Base-by-base conservation (phyloP, 768 basidiomycete species). In the Hirschioporus abietinus region DNA sequence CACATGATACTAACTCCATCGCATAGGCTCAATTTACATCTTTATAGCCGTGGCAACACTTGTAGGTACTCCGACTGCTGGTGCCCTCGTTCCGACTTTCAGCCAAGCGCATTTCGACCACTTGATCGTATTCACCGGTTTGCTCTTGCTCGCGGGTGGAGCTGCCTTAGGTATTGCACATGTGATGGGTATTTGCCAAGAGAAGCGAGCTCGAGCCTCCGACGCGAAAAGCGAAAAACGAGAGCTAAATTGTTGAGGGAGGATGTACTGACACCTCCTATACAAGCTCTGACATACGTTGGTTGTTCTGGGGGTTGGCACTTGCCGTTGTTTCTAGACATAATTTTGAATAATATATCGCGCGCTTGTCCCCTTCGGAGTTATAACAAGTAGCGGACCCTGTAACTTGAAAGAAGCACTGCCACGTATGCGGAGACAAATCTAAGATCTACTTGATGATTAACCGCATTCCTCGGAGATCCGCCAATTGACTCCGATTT, bases 51-150 rank as follows among this genome's bases (percentile, higher is more conserved):
- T 77, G 23, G 73, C 75, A 6, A 71, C 69, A 30, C 71, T 77
- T 18, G 74, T 72, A 1, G 76, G 76, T n/a, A 74, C 76, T 3
- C 76, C 76, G 2, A 77, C 75, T 1, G 76, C 73, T 1, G 76
- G 76, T 25, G 75, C 74, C 9, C 73, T 77, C 65, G 69, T 76
- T 58, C 71, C 69, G 36, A 67, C 59, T 15, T 58, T 70, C 23
- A 71, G 71, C 58, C 64, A 76, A 59, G 25, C 63, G 6, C 67
- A 75, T 52, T 76, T 76, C 71, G 69, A 69, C 20, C 36, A 62
- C 35, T 70, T 77, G 9, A 76, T 77, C 58, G 63, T 75, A 60
- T 77, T 76, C 68, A 74, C 75, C 1, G 76, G 76, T 23, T 69
- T 73, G 18, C 63, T 77, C 30, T 66, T 70, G 23, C 35, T 71